Evolutionary conservation across 257 asterid genomes (phyloP), one percentile per base, ranked within the genome.

Genomic region (Osmanthus fragrans): DNA sequence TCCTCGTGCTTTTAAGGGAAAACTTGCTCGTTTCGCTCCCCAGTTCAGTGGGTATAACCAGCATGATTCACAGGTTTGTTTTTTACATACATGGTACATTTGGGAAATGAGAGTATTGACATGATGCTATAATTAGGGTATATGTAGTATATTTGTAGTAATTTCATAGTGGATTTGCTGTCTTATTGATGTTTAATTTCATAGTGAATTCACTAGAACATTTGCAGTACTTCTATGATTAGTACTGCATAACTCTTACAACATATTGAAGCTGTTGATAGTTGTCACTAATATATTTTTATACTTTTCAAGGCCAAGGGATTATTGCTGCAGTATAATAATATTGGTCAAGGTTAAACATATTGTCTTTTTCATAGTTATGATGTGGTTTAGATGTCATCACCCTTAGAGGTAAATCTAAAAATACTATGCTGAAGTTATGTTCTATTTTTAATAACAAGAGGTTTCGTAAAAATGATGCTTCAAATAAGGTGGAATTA

Each of bases 41-140:
- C 98, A 91, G 81, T 96, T 96, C 85, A 92, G 97, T 76, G 99
- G 99, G 34, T 93, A 96, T 85, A 96, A 96, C 87, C 99, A 96
- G 86, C 97, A 96, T 84, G 99, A 96, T 83, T 91, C 98, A 13
- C 99, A 96, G 96, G 99, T 92, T 80, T 27, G 83, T 84, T 51
- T 74, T 21, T 10, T 11, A 18, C 76, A 63, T 58, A 51, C 29
- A 60, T 71, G 71, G 8, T 21, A 45, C 27, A 42, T 40, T 37
- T 73, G 65, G 40, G 19, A 58, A n/a, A 69, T 10, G 15, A 63
- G 60, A 60, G 19, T 19, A 68, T 63, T 33, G 21, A 49, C 2
- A 54, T 68, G 76, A 73, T 73, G 27, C 30, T 73, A 71, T 37
- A 74, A 23, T 18, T 54, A 25, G 27, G 13, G 13, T 58, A 6